Base-by-base conservation (phyloP, 2,329 filamentous ascomycete species). In the Coleophoma cylindrospora region DNA sequence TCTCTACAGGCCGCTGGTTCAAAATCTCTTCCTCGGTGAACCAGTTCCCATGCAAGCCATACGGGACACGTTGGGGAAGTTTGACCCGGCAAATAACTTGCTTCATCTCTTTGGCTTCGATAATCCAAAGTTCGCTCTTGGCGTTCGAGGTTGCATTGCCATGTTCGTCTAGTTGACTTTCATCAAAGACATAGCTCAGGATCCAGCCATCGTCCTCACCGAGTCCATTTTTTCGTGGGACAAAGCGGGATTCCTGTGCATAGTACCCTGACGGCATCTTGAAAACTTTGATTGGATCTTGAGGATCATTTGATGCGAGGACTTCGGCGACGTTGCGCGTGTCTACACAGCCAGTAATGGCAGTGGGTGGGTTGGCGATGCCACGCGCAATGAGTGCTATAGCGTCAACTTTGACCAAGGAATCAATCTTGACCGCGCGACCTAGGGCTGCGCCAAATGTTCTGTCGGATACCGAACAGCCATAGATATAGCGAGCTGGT, bases 151-250 rank as follows among this genome's bases (percentile, higher is more conserved):
- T 76, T 10, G 58, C 61, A 36, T 53, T 52, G 1, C 61, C 61
- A 22, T 48, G 12, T 2, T 40, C 45, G 47, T 81, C 72, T 0
- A 87, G 68, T 60, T 88, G 83, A 1, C 73, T 70, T 57, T 88
- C 85, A 54, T 89, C 81, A 54, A 89, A 89, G 1, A 84, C 83
- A 55, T 86, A 88, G 43, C 80, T 83, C 4, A 89, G 67, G 0
- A 88, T 68, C 66, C 76, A 88, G 0, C 86, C 85, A 54, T 84
- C 81, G 56, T 88, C 84, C 61, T 89, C 86, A 1, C 57, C 62
- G 0, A 41, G 51, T 0, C 68, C 64, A 11, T 65, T 56, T 1
- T 56, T 41, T 1, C 76, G 66, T 3, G 82, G 69, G 4, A 89
- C 75, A 53, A 89, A 89, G 1, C 80, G 75, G 1, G 83, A 77